A percentile compares a stretch with the other conserved stretches of the same genome.
These are phyloP conservation scores for Mucor piriformis DNA, from an alignment of 371 early-diverging fungal species.

Conservation along the genomic window DNA sequence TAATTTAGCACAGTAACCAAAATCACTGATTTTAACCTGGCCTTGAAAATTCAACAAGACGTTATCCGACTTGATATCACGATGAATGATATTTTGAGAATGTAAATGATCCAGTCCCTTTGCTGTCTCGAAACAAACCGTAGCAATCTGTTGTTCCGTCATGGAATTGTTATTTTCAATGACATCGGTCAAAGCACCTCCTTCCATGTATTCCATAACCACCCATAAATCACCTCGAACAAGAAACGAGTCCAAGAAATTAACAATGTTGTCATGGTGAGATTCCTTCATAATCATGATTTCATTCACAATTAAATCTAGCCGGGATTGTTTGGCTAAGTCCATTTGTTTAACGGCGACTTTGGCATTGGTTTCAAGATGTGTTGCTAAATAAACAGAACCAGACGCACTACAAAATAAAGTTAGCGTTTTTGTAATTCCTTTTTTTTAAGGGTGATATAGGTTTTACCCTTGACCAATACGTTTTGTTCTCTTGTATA, in stretches of 20 bases:
- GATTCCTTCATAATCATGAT: slow-evolving; percentile 96
- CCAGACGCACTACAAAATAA: slow-evolving; percentile 79
- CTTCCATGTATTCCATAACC: slow-evolving; percentile 98
- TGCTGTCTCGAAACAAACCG: slow-evolving; percentile 78
- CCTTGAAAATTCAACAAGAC: slow-evolving; percentile 78
- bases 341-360: slow-evolving; percentile 98
- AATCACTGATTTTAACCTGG: slow-evolving; percentile 86
- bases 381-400: slow-evolving; percentile 86
- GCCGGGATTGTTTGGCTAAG: slow-evolving; percentile 86
- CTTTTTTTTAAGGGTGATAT: background rate
- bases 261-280: slow-evolving; percentile 95
- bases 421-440: background rate
- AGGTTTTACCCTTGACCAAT: slow-evolving; percentile 87
- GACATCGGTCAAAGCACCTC: slow-evolving; percentile 94
- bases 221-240: slow-evolving; percentile 92
- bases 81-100: slow-evolving; percentile 81
- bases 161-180: slow-evolving; percentile 86
- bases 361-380: slow-evolving; percentile 58
- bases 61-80: slow-evolving; percentile 92
- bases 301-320: slow-evolving; percentile 96
- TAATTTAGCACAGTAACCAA: slow-evolving; percentile 92
- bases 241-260: slow-evolving; percentile 91
- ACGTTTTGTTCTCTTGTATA: slow-evolving; percentile 86
- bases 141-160: slow-evolving; percentile 89
- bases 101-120: slow-evolving; percentile 85